Base-by-base conservation (phyloP, 129 eudicot genomes). In the Pulicaria dysenterica region DNA sequence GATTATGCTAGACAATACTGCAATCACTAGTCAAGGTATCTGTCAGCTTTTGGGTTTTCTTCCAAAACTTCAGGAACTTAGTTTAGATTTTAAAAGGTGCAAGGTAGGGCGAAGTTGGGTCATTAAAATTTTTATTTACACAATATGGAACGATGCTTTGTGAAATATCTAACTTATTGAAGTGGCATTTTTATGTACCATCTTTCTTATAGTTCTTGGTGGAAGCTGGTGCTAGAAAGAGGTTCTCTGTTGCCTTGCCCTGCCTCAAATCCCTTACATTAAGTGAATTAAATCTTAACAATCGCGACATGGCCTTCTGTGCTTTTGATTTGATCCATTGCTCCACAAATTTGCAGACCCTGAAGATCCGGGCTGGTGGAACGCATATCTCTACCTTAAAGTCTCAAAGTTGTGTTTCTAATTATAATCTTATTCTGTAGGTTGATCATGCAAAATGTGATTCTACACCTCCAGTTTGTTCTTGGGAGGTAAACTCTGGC, bases 11-110 rank as follows among this genome's bases (percentile, higher is more conserved):
- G 64, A 44, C 55, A n/a, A 2, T 42, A 42, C 0, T 31, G 17
- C 7, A 31, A 19, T 73, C 59, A 64, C n/a, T 19, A 41, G 19
- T 73, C 42, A 60, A 4, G 16, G 7, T 8, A 11, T 73, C 63
- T 48, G 47, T 49, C 42, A 73, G 8, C 69, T 73, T 46, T 2
- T 47, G 58, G 39, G 47, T 9, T 10, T 1, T 73, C 46, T 59
- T 41, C 69, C 69, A 7, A 73, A 59, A 45, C 59, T 73, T 73
- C n/a, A 73, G 16, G 9, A 73, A 9, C 70, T 73, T 61, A 9
- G 11, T 38, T 16, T 73, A n/a, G 10, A 11, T 44, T 38, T 50
- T 73, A 0, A 1, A 3, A 7, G 1, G 17, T 39, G 61, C 60
- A 15, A 9, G 76, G 77, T 72, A 72, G 42, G 56, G 0, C 47